Conservation (phyloP, 306 rosid species). For the Quercus alba region DNA sequence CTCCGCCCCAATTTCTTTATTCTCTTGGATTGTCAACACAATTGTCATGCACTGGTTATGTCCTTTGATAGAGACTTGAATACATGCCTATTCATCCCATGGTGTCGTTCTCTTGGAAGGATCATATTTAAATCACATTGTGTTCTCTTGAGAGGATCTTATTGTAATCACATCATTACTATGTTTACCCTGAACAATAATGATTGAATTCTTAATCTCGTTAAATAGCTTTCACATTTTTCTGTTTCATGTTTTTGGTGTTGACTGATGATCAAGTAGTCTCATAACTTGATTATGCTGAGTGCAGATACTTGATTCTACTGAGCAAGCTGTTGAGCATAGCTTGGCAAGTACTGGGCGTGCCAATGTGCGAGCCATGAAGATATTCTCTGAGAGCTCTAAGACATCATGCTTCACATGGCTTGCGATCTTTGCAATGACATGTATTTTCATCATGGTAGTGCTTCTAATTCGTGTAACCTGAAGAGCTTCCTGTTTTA, state of each 20-base stretch:
- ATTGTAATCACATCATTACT: no score
- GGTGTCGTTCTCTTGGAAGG: no score
- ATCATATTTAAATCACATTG: no score
- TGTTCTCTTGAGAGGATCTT: no score
- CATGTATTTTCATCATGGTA: conserved; percentile 75
- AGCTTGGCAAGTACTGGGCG: conserved; percentile 89
- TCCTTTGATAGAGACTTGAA: no score
- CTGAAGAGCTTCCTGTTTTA: conserved; percentile 4
- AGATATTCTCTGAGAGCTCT: conserved; percentile 65
- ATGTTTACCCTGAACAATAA: not conserved
- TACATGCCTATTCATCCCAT: no score
- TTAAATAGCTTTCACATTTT: not conserved
- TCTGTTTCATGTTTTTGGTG: not conserved
- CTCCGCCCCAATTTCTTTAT: no score
- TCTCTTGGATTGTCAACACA: no score
- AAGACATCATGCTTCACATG: conserved; percentile 84
- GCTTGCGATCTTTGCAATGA: conserved; percentile 69
- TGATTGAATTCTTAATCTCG: not conserved
- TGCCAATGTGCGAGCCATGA: conserved; percentile 63
- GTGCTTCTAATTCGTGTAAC: conserved; percentile 88
- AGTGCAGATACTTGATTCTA: conserved; percentile 76
- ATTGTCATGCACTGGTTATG: no score
- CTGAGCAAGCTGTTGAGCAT: conserved; percentile 78
- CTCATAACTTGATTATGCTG: conserved; percentile 22
- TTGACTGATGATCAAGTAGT: not conserved